Percentiles rank a stretch among this genome's conserved stretches.
Evolutionary conservation across 2,329 filamentous ascomycete genomes (phyloP).

Genomic region (Diaporthe capsici): DNA sequence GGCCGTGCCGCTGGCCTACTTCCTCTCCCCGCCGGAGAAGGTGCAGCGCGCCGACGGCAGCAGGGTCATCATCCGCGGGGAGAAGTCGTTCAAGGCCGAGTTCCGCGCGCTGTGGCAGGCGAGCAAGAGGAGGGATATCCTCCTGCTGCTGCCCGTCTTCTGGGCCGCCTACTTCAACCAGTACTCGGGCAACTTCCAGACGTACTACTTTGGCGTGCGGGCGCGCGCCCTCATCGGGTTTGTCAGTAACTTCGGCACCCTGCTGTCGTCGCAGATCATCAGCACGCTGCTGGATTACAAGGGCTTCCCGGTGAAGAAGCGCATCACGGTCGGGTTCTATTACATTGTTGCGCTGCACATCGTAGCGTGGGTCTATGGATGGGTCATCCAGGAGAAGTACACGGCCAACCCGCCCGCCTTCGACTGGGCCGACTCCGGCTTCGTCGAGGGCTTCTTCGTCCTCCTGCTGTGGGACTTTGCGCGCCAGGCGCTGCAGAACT

Average conservation of each 20-base stretch:
- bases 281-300: constrained; percentile 26
- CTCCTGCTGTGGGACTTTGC: constrained; percentile 46
- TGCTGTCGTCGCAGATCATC: constrained; percentile 19
- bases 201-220: constrained; percentile 57
- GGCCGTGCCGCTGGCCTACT: constrained; percentile 56
- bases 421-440: constrained; percentile 29
- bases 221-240: constrained; percentile 57
- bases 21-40: constrained; percentile 60
- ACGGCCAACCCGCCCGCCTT: constrained; percentile 34
- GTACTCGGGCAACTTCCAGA: constrained; percentile 51
- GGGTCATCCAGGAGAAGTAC: constrained; percentile 23
- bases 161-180: constrained; percentile 28
- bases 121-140: constrained; percentile 51
- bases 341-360: constrained; percentile 15
- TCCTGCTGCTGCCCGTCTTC: constrained; percentile 52
- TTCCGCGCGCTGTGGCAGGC: constrained; percentile 53
- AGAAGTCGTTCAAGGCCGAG: constrained; percentile 51
- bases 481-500: constrained; percentile 45
- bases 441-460: constrained; percentile 36
- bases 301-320: constrained; percentile 51
- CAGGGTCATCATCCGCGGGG: constrained; percentile 48
- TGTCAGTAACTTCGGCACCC: constrained; percentile 3
- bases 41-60: constrained; percentile 59
- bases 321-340: constrained; percentile 60
- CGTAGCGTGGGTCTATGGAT: constrained; percentile 31